phyloP scores from a whole-genome alignment of 148 eudicot species.

The Cornus controversa region DNA sequence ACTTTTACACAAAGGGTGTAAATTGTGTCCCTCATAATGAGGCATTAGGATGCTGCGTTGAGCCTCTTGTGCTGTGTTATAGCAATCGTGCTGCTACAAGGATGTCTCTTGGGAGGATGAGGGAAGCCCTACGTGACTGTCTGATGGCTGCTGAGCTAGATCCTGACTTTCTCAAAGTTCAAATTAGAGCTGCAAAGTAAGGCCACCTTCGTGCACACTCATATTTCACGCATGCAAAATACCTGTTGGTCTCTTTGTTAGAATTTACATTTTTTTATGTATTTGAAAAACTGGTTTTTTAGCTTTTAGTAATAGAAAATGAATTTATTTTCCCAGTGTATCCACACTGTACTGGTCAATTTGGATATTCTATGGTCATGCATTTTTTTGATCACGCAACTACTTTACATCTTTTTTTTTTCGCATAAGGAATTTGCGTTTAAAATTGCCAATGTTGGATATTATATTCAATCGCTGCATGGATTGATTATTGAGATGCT shows the following conservation, averaged over 20 bases:
- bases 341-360: no score
- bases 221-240: constrained; percentile 1
- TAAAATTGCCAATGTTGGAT: background rate
- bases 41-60: constrained; percentile 31
- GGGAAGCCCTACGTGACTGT: constrained; percentile 87
- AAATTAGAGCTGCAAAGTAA: constrained; percentile 91
- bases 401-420: background rate
- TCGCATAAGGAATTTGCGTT: background rate
- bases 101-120: constrained; percentile 76
- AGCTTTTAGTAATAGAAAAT: background rate
- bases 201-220: constrained; percentile 18
- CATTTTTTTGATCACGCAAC: background rate
- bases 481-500: background rate
- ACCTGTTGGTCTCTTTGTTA: no score
- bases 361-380: background rate
- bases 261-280: no score
- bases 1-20: constrained; percentile 75
- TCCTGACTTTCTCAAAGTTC: constrained; percentile 69
- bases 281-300: background rate
- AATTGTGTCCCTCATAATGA: constrained; percentile 37
- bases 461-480: background rate
- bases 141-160: constrained; percentile 64
- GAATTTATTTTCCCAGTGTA: background rate
- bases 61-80: constrained; percentile 84
- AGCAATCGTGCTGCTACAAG: constrained; percentile 94